These are phyloP conservation scores for Leucosporidium creatinivorum DNA, from an alignment of 768 basidiomycete species.

Conservation along the genomic window DNA sequence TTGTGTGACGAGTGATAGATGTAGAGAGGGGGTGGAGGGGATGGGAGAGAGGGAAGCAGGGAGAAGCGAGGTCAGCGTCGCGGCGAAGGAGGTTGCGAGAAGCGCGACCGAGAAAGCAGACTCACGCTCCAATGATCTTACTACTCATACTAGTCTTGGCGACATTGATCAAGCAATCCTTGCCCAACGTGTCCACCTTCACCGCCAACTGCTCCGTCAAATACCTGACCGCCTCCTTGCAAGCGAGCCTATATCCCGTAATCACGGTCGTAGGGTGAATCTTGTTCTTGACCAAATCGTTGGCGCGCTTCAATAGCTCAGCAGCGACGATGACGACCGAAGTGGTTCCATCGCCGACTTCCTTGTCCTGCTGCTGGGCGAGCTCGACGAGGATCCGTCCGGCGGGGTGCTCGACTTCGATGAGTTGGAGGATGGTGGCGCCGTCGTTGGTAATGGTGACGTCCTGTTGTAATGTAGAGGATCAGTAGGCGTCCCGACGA, in stretches of 20 bases:
- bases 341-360: slow-evolving; percentile 98
- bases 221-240: slow-evolving; percentile 93
- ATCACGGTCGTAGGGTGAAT: slow-evolving; percentile 99
- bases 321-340: slow-evolving; percentile 97
- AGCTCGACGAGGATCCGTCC: slow-evolving; percentile 96
- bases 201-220: slow-evolving; percentile 96
- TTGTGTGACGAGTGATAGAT: neutral
- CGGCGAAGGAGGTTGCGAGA: neutral
- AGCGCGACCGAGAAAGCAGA: neutral
- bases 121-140: slow-evolving; percentile 91
- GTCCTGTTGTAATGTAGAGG: slow-evolving; percentile 53
- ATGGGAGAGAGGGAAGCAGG: neutral
- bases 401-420: slow-evolving; percentile 93
- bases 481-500: neutral
- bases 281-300: slow-evolving; percentile 94
- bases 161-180: slow-evolving; percentile 85
- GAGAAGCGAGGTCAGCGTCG: slow-evolving; percentile 1
- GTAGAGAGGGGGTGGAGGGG: slow-evolving; percentile 13
- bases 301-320: slow-evolving; percentile 90
- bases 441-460: slow-evolving; percentile 99
- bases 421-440: slow-evolving; percentile 89
- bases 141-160: slow-evolving; percentile 99
- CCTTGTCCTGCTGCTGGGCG: slow-evolving; percentile 91
- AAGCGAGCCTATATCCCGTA: slow-evolving; percentile 93
- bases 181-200: slow-evolving; percentile 84